These are phyloP conservation scores for Marchantia polymorpha DNA, from an alignment of 225 moss, liverwort and hornwort species.

Conservation along the genomic window DNA sequence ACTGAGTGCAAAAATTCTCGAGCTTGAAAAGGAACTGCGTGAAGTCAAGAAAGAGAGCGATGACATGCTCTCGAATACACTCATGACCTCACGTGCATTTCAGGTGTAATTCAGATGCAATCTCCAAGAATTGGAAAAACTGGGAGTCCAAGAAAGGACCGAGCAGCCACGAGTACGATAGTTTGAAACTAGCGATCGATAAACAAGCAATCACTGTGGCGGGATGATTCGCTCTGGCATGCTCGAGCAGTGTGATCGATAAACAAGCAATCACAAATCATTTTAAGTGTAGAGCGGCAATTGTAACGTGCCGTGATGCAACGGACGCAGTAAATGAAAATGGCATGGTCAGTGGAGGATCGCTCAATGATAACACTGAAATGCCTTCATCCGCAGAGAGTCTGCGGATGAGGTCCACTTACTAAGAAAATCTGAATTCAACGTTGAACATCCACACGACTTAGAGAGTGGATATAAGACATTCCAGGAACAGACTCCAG, in stretches of 20 bases:
- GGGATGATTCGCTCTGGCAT: too few relatives aligned
- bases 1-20: slow-evolving; percentile 32
- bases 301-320: too few relatives aligned
- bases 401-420: neutral
- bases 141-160: too few relatives aligned
- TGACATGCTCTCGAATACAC: neutral
- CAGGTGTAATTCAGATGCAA: too few relatives aligned
- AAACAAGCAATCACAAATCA: too few relatives aligned
- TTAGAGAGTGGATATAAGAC: neutral
- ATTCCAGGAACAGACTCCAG: neutral
- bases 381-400: neutral
- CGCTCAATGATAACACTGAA: neutral
- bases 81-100: slow-evolving; percentile 20
- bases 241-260: too few relatives aligned
- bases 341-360: neutral
- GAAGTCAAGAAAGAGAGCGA: neutral
- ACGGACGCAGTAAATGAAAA: neutral
- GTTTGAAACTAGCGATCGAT: too few relatives aligned
- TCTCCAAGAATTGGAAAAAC: too few relatives aligned
- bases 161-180: too few relatives aligned
- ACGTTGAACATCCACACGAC: neutral
- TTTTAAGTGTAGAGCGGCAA: too few relatives aligned
- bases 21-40: slow-evolving; percentile 14
- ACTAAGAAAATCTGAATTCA: neutral
- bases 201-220: too few relatives aligned